Evolutionary conservation across 1,284 basidiomycete genomes (phyloP).

Genomic region (Fomitopsis pinicola): DNA sequence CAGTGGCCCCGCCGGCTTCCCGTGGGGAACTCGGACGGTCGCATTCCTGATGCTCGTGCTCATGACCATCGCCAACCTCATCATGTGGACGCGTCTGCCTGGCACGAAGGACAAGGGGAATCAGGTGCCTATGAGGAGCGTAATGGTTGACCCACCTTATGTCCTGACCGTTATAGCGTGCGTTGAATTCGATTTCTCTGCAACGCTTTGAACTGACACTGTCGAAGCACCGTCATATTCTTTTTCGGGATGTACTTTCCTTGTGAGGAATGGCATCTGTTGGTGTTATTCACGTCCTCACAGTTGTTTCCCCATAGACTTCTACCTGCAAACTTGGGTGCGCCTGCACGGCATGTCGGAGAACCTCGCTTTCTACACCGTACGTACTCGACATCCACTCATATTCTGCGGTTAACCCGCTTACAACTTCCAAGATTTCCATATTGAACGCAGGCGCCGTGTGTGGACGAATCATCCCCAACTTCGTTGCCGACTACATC

Average conservation of each 20-base stretch:
- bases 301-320: constrained; percentile 17
- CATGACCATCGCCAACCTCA: background rate
- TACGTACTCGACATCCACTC: no score
- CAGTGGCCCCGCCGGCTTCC: constrained; percentile 34
- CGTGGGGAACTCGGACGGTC: constrained; percentile 22
- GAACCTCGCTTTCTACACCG: constrained; percentile 14
- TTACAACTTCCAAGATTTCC: constrained; percentile 16
- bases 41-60: background rate
- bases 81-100: background rate
- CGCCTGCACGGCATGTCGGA: constrained; percentile 12
- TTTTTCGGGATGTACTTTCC: constrained; percentile 1
- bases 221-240: background rate
- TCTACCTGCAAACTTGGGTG: constrained; percentile 15
- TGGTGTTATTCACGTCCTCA: background rate
- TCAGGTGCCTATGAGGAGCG: background rate
- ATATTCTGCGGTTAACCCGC: background rate
- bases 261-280: constrained; percentile 10
- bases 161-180: constrained; percentile 13
- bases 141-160: background rate
- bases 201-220: background rate
- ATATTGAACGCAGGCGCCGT: constrained; percentile 14
- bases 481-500: constrained; percentile 12
- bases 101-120: background rate
- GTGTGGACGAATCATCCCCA: constrained; percentile 14
- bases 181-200: constrained; percentile 7